Conservation (phyloP, 208 protist species). For the Perkinsela sp. region DNA sequence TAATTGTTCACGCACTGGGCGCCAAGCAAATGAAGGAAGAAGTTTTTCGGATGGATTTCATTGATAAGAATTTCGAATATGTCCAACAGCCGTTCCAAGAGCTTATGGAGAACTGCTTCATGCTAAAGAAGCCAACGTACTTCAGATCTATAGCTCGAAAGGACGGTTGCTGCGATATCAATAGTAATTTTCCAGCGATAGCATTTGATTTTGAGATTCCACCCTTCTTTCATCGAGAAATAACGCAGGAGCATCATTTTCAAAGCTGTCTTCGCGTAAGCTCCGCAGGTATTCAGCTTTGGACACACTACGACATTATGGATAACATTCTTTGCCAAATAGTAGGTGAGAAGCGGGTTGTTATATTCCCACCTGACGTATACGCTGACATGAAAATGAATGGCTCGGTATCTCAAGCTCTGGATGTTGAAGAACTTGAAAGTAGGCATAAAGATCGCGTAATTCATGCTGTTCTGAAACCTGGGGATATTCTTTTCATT, state of each 20-base stretch:
- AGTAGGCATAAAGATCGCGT: slow-evolving; percentile 42
- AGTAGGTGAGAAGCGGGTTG: slow-evolving; percentile 49
- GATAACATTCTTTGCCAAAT: slow-evolving; percentile 74
- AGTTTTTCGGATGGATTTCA: neutral
- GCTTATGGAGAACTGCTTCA: neutral
- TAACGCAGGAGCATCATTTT: slow-evolving; percentile 28
- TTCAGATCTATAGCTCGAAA: slow-evolving; percentile 38
- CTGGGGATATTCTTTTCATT: slow-evolving; percentile 72
- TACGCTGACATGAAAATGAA: slow-evolving; percentile 60
- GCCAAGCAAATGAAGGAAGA: neutral
- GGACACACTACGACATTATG: slow-evolving; percentile 72
- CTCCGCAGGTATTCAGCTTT: slow-evolving; percentile 48
- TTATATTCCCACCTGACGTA: slow-evolving; percentile 51
- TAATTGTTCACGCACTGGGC: neutral
- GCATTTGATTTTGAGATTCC: slow-evolving; percentile 37
- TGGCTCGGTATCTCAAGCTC: slow-evolving; percentile 45
- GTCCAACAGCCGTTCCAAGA: neutral
- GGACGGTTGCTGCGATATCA: slow-evolving; percentile 54
- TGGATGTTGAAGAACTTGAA: slow-evolving; percentile 38
- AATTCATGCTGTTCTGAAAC: slow-evolving; percentile 21
- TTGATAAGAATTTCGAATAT: neutral
- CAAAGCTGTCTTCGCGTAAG: slow-evolving; percentile 60
- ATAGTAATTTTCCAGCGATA: slow-evolving; percentile 30
- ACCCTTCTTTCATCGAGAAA: slow-evolving; percentile 7
- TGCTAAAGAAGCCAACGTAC: slow-evolving; percentile 34